A percentile compares a stretch with the other conserved stretches of the same genome.
phyloP scores from a whole-genome alignment of 306 rosid genomes.

The Sicyos edulis region DNA sequence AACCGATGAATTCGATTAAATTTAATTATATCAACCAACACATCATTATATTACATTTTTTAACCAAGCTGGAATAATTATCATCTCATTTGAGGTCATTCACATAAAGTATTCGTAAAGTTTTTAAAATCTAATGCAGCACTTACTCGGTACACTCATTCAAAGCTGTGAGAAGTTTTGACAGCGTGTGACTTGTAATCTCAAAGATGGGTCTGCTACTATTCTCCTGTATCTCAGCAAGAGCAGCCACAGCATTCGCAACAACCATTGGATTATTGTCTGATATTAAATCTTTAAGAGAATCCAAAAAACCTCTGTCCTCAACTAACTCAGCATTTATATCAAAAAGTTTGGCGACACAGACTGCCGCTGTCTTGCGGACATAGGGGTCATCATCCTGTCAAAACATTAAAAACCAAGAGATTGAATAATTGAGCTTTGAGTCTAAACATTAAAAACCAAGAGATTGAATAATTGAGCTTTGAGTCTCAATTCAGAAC shows the following conservation, averaged over 20 bases:
- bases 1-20: no score
- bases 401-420: slow-evolving; percentile 27
- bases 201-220: slow-evolving; percentile 84
- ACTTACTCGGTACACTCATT: slow-evolving; percentile 99
- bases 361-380: slow-evolving; percentile 97
- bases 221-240: slow-evolving; percentile 93
- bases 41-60: neutral
- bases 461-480: neutral
- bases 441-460: slow-evolving; percentile 31
- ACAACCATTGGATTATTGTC: slow-evolving; percentile 99
- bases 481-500: slow-evolving; percentile 15
- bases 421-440: neutral
- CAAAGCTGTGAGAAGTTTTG: slow-evolving; percentile 97
- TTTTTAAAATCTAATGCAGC: slow-evolving; percentile 1
- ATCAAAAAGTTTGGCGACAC: slow-evolving; percentile 97
- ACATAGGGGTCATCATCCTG: slow-evolving; percentile 99
- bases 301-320: slow-evolving; percentile 92
- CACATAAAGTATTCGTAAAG: neutral
- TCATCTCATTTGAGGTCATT: slow-evolving; percentile 24
- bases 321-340: slow-evolving; percentile 97
- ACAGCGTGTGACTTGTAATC: slow-evolving; percentile 71
- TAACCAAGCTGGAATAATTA: slow-evolving; percentile 62
- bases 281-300: slow-evolving; percentile 96
- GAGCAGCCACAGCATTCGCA: slow-evolving; percentile 97
- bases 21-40: no score